Evolutionary conservation across 1,284 basidiomycete genomes (phyloP), one percentile per base, ranked within the genome.

Genomic region (Fomitopsis palustris): DNA sequence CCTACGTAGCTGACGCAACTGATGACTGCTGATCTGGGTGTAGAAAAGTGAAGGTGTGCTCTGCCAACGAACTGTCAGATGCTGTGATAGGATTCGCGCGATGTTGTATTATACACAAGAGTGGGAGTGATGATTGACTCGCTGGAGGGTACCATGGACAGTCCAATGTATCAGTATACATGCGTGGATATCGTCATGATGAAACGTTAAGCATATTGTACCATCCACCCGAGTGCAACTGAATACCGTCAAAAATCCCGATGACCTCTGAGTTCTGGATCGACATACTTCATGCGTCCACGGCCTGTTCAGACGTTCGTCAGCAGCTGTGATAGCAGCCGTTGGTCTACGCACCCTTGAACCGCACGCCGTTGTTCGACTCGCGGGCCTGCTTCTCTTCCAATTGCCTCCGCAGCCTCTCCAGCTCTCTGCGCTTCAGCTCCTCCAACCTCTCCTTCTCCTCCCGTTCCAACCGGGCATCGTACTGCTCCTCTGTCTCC

Each of bases 401-500:
- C 54, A 76, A 71, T 29, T 68, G 68, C 55, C 74, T 70, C 61
- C 78, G 81, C 47, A 88, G 69, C 49, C 77, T 72, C 62, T 82
- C 78, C 33, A 89, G 69, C 59, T 86, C 81, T 45, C 67, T 72
- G 62, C 71, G 77, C 56, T 77, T 77, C 33, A 74, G 77, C 6
- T 72, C 75, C 62, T 79, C 84, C 0, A 83, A 63, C 29, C 87
- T 75, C 65, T 87, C 85, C 29, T 79, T 80, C 71, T 90, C 88
- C 69, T 91, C 89, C 37, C 85, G 75, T 67, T 90, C 88, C 47
- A 90, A 68, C 42, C 88, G 75, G 0, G 83, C 83, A 68, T 90
- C 89, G 64, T 90, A 88, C 68, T 90, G 87, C 68, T 79, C 79
- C 62, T 79, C 75, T 0, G 79, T 80, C 65, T 81, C 79, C 55